phyloP scores from a whole-genome alignment of 192 early-diverging fungal species.

The Coemansia pectinata region DNA sequence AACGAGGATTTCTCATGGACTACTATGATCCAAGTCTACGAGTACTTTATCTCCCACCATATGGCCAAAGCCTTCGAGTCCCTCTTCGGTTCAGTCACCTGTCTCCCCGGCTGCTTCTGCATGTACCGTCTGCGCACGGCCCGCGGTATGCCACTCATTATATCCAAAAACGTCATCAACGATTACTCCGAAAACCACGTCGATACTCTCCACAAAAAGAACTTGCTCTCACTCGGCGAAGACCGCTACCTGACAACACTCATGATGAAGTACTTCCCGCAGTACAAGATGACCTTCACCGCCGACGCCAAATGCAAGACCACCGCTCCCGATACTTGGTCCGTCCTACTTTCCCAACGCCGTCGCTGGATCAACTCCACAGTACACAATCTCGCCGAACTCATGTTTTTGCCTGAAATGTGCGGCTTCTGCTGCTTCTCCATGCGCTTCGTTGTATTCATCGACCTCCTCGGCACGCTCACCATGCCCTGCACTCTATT shows the following conservation, averaged over 20 bases:
- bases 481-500: constrained; percentile 91
- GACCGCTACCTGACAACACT: constrained; percentile 97
- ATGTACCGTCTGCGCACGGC: constrained; percentile 97
- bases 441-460: constrained; percentile 96
- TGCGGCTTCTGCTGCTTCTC: constrained; percentile 99
- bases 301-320: constrained; percentile 94
- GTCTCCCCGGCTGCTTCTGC: constrained; percentile 99
- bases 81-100: constrained; percentile 96
- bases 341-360: constrained; percentile 94
- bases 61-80: constrained; percentile 98
- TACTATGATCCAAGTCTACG: constrained; percentile 99
- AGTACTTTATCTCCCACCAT: constrained; percentile 99
- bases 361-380: constrained; percentile 99
- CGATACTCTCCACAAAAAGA: constrained; percentile 98
- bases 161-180: constrained; percentile 78
- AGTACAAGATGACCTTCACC: constrained; percentile 93
- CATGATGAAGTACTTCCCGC: constrained; percentile 99
- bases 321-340: constrained; percentile 94
- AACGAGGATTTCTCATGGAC: constrained; percentile 96
- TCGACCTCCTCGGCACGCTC: constrained; percentile 94
- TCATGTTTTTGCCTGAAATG: constrained; percentile 88
- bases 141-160: constrained; percentile 89
- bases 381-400: constrained; percentile 96
- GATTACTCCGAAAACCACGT: constrained; percentile 96
- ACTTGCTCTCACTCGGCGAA: constrained; percentile 97